phyloP scores from a whole-genome alignment of 768 basidiomycete species.

The Suillus alpinus region DNA sequence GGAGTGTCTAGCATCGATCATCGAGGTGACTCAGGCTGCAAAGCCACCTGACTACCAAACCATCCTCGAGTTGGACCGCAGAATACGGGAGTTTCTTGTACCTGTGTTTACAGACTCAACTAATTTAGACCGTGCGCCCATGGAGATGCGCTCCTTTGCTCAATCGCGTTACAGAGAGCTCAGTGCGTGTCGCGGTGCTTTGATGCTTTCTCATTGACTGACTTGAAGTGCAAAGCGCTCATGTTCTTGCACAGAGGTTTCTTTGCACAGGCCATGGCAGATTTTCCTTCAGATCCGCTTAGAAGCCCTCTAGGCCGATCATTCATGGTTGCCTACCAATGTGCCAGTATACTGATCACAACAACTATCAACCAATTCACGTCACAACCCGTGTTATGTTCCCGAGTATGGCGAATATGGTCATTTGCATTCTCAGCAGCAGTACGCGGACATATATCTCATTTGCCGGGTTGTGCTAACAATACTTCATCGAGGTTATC shows the following conservation, averaged over 20 bases:
- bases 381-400: slow-evolving; percentile 43
- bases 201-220: neutral
- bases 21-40: slow-evolving; percentile 37
- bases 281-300: slow-evolving; percentile 46
- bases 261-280: slow-evolving; percentile 55
- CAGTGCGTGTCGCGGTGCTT: slow-evolving; percentile 25
- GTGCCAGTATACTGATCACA: slow-evolving; percentile 46
- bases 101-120: slow-evolving; percentile 19
- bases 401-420: slow-evolving; percentile 61
- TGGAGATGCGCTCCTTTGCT: slow-evolving; percentile 40
- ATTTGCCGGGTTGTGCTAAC: neutral
- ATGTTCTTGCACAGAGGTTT: slow-evolving; percentile 55
- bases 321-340: slow-evolving; percentile 49
- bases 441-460: slow-evolving; percentile 31
- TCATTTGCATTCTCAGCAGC: slow-evolving; percentile 53
- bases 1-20: slow-evolving; percentile 43
- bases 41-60: slow-evolving; percentile 45
- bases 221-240: slow-evolving; percentile 37
- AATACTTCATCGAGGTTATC: slow-evolving; percentile 37
- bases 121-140: slow-evolving; percentile 31
- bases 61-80: slow-evolving; percentile 48
- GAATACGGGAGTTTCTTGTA: slow-evolving; percentile 39
- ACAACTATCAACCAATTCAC: slow-evolving; percentile 39
- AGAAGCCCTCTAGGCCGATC: slow-evolving; percentile 48
- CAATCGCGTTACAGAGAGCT: slow-evolving; percentile 46